Base-by-base conservation (phyloP, 768 basidiomycete species). In the Collybiopsis luxurians region DNA sequence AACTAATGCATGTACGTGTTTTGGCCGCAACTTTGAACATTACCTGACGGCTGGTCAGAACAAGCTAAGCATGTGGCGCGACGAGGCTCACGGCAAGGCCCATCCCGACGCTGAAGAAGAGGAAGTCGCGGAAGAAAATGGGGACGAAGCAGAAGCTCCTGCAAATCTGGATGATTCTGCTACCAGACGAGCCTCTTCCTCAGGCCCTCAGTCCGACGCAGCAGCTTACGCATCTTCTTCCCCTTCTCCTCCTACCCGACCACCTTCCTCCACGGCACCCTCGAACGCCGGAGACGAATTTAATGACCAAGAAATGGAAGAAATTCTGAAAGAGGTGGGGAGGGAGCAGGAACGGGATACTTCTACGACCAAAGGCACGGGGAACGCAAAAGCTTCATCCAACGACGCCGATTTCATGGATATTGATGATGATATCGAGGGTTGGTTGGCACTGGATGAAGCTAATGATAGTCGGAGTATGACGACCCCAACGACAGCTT, bases 1-100 rank as follows among this genome's bases (percentile, higher is more conserved):
- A 85, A 50, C 82, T 90, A 13, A 90, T 98, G 87, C 81, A 89
- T 72, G 96, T 97, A 66, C 59, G 83, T 74, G 15, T 21, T 23
- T 50, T 36, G 31, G 19, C 30, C 2, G n/a, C 21, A 36, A 17
- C 34, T 24, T 42, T 17, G 31, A 19, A 23, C 43, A 21, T 44
- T 40, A 38, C 28, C 57, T 21, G 23, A 24, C 6, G 7, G 24
- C 39, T 27, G 42, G 9, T 31, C 58, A 91, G 90, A 84, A 86
- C 24, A 78, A 83, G 19, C 67, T 92, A 23, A 82, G 86, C n/a
- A 83, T 85, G 19, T 94, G 90, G 89, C 76, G 81, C 55, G 89
- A 93, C 66, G 86, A 91, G 67, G 81, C 79, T 30, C 75, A 76
- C 45, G 71, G 76, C 43, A 63, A 62, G 62, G 30, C 64, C 58